Conservation (phyloP, 495 filamentous ascomycete species). For the Darksidea phi region DNA sequence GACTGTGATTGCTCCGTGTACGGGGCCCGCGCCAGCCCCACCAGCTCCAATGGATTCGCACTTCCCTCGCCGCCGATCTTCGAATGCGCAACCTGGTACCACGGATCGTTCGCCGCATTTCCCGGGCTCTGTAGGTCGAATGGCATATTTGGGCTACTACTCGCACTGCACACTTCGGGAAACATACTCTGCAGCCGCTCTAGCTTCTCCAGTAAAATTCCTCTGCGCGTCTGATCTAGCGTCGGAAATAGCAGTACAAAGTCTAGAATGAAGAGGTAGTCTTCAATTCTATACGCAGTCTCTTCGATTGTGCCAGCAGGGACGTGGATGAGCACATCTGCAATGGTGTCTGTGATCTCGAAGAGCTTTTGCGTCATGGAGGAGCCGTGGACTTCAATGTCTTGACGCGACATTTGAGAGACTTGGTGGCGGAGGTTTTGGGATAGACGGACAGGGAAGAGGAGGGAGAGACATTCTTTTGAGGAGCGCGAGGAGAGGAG, state of each 20-base stretch:
- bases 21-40: neutral
- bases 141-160: conserved; percentile 11
- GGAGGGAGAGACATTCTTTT: conserved; percentile 55
- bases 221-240: conserved; percentile 13
- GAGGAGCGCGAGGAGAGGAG: conserved; percentile 48
- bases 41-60: neutral
- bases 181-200: conserved; percentile 24
- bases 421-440: conserved; percentile 56
- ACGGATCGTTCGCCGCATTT: conserved; percentile 4
- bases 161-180: conserved; percentile 12
- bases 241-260: conserved; percentile 27
- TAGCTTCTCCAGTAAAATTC: conserved; percentile 29
- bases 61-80: conserved; percentile 11
- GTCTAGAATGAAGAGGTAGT: conserved; percentile 32
- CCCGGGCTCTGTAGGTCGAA: conserved; percentile 7
- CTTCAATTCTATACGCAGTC: conserved; percentile 22
- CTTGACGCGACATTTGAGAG: conserved; percentile 51
- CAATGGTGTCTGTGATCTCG: conserved; percentile 56
- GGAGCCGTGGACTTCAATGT: conserved; percentile 61
- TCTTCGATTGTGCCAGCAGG: conserved; percentile 31
- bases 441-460: conserved; percentile 58
- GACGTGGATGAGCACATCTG: conserved; percentile 50
- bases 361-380: conserved; percentile 61
- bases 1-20: neutral
- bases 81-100: conserved; percentile 16